Conservation (phyloP, 2,329 filamentous ascomycete genomes). For the Penicillium paneum region DNA sequence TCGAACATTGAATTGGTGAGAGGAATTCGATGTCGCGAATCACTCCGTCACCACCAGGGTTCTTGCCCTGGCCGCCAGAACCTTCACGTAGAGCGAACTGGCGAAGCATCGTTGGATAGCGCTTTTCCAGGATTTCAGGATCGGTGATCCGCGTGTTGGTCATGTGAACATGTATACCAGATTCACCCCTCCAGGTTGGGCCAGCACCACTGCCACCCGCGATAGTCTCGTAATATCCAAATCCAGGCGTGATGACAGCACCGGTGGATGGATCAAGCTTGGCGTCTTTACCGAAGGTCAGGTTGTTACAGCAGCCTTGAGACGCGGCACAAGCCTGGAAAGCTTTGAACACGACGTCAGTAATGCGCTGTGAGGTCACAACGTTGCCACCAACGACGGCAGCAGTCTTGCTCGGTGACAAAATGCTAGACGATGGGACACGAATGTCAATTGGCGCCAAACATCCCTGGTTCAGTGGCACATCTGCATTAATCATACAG, state of each 20-base stretch:
- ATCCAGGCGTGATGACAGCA: constrained; percentile 60
- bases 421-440: constrained; percentile 66
- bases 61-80: constrained; percentile 64
- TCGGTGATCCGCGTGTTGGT: constrained; percentile 86
- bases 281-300: constrained; percentile 74
- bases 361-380: constrained; percentile 73
- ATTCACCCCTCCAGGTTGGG: constrained; percentile 70
- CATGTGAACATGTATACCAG: constrained; percentile 79
- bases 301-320: constrained; percentile 79
- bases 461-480: constrained; percentile 84
- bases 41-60: constrained; percentile 72
- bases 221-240: constrained; percentile 87
- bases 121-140: constrained; percentile 74
- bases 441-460: constrained; percentile 70
- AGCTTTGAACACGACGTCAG: constrained; percentile 76
- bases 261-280: constrained; percentile 59
- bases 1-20: constrained; percentile 74
- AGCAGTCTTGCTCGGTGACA: constrained; percentile 71
- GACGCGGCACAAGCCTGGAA: constrained; percentile 75
- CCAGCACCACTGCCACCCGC: constrained; percentile 77
- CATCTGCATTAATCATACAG: constrained; percentile 74
- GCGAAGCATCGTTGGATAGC: constrained; percentile 72
- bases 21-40: constrained; percentile 81
- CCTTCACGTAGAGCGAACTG: constrained; percentile 66
- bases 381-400: constrained; percentile 84